Percentiles rank a stretch among this genome's conserved stretches.
Evolutionary conservation across 2,329 filamentous ascomycete species (phyloP).

Genomic region (Didymella arachidicola): DNA sequence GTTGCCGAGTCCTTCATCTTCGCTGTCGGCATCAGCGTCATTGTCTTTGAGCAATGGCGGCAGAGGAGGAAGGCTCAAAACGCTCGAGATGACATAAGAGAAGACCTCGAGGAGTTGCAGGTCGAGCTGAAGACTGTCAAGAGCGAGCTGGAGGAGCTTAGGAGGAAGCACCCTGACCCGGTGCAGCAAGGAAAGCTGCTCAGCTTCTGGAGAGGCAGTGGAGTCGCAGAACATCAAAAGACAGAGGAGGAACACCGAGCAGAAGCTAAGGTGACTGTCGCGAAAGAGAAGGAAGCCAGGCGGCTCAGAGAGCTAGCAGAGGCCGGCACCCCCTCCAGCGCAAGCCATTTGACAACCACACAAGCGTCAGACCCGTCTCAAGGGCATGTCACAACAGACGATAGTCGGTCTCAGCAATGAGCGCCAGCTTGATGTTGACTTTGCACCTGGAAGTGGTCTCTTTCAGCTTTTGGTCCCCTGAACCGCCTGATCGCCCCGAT

Average conservation of each 20-base stretch:
- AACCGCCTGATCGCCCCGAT: too few species aligned
- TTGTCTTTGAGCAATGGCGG: constrained; percentile 69
- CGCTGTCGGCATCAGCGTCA: constrained; percentile 67
- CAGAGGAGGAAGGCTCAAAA: constrained; percentile 67
- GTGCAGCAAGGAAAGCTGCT: constrained; percentile 36
- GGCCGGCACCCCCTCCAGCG: constrained; percentile 9
- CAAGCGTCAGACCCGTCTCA: background rate
- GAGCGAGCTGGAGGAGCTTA: constrained; percentile 52
- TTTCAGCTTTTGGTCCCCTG: background rate
- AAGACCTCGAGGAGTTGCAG: constrained; percentile 66
- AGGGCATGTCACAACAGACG: background rate
- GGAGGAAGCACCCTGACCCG: constrained; percentile 45
- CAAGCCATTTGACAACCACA: background rate
- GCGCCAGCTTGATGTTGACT: too few species aligned
- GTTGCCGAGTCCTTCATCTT: constrained; percentile 73
- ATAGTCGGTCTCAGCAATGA: constrained; percentile 1
- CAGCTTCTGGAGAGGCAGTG: constrained; percentile 41
- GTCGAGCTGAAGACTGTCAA: constrained; percentile 51
- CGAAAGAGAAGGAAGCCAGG: constrained; percentile 20
- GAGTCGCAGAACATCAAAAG: constrained; percentile 31
- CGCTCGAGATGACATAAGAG: constrained; percentile 66
- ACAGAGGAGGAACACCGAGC: constrained; percentile 24
- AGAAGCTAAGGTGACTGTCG: constrained; percentile 15
- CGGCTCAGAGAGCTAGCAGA: constrained; percentile 13
- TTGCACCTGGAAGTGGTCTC: background rate